Percentiles rank a stretch among this genome's conserved stretches.
Conservation (phyloP, 768 basidiomycete genomes). For the Ramaria sp. region DNA sequence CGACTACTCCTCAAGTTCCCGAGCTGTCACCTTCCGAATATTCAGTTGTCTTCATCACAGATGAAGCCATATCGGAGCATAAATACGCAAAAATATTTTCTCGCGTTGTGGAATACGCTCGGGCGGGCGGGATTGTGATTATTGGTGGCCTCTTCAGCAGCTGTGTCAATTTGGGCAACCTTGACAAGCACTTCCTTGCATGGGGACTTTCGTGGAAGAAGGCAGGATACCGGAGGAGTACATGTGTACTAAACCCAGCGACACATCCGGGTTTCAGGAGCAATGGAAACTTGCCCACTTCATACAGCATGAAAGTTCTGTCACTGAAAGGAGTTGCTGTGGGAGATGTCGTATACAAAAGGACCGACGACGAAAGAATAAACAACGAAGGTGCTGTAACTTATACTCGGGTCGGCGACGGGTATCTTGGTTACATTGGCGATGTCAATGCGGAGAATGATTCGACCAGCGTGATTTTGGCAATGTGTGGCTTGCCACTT, state of each 20-base stretch:
- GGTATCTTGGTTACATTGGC: conserved; percentile 28
- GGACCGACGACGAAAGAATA: conserved; percentile 11
- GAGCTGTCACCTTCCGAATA: conserved; percentile 20
- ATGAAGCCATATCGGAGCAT: conserved; percentile 22
- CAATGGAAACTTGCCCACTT: neutral
- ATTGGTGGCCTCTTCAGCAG: conserved; percentile 26
- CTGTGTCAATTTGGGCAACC: conserved; percentile 16
- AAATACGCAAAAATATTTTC: conserved; percentile 17
- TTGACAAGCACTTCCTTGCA: conserved; percentile 15
- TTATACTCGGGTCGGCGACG: conserved; percentile 17
- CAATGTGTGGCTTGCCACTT: conserved; percentile 22
- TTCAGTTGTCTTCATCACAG: conserved; percentile 25
- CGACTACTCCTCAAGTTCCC: conserved; percentile 13
- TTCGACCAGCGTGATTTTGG: conserved; percentile 20
- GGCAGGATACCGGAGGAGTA: conserved; percentile 30
- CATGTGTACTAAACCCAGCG: conserved; percentile 23
- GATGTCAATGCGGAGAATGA: conserved; percentile 23
- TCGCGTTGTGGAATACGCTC: conserved; percentile 27
- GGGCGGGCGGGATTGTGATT: conserved; percentile 27
- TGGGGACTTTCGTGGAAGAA: conserved; percentile 28
- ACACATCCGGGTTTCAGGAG: neutral
- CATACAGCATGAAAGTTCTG: conserved; percentile 33
- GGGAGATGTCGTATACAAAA: conserved; percentile 24
- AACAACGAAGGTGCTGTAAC: conserved; percentile 20
- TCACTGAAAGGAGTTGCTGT: conserved; percentile 22